Percentiles rank a stretch among this genome's conserved stretches.
Conservation (phyloP, 805 yeast genomes). For the Blastobotrys mokoenaii region DNA sequence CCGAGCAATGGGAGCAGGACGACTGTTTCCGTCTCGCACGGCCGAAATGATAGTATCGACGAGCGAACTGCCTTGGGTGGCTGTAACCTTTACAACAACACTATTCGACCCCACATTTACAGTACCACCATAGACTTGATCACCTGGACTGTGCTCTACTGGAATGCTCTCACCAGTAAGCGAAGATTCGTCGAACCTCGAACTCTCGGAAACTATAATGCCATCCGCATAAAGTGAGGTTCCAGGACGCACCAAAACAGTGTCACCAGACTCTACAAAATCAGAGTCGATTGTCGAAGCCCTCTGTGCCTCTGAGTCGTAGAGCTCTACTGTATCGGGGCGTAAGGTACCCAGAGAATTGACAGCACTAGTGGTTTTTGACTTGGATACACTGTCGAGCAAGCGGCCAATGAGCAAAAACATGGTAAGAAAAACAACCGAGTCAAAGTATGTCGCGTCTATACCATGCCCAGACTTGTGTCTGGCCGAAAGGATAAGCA, state of each 20-base stretch:
- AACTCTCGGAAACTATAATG: conserved; percentile 55
- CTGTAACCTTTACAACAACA: conserved; percentile 45
- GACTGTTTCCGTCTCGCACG: conserved; percentile 65
- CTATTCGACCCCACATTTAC: conserved; percentile 51
- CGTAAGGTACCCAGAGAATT: conserved; percentile 45
- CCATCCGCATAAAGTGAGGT: conserved; percentile 65
- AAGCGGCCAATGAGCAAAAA: conserved; percentile 64
- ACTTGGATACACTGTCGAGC: conserved; percentile 58
- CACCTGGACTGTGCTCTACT: conserved; percentile 48
- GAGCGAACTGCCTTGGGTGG: conserved; percentile 55
- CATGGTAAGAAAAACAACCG: conserved; percentile 67
- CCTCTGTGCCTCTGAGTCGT: conserved; percentile 15
- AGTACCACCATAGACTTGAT: conserved; percentile 66
- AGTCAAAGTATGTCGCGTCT: conserved; percentile 65
- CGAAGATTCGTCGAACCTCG: conserved; percentile 84
- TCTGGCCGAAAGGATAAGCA: conserved; percentile 40
- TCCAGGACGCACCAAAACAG: conserved; percentile 38
- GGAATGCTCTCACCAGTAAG: conserved; percentile 78
- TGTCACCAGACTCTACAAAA: conserved; percentile 80
- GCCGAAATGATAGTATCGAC: conserved; percentile 62
- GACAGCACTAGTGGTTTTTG: conserved; percentile 59
- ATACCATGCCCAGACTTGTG: conserved; percentile 22
- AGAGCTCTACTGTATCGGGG: conserved; percentile 40
- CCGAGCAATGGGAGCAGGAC: conserved; percentile 66
- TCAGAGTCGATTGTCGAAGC: conserved; percentile 15